phyloP scores from a whole-genome alignment of 441 rosid genomes.

The Metrosideros polymorpha region DNA sequence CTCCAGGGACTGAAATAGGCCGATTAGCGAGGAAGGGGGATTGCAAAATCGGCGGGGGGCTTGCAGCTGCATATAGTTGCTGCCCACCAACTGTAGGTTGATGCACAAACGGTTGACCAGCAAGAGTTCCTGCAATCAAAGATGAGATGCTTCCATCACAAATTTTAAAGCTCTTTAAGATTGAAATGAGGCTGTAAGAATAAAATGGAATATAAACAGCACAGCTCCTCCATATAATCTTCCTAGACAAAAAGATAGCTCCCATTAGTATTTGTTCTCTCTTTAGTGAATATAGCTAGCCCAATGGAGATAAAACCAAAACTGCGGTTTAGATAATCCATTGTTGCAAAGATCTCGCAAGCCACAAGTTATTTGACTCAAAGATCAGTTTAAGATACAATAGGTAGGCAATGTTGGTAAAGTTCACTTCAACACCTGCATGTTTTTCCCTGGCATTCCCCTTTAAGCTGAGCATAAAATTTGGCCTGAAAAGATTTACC shows the following conservation, averaged over 20 bases:
- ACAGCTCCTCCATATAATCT: neutral
- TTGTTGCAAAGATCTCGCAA: neutral
- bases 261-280: neutral
- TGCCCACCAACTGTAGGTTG: conserved; percentile 42
- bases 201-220: neutral
- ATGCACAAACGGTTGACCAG: conserved; percentile 39
- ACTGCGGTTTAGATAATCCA: neutral
- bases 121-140: conserved; percentile 29
- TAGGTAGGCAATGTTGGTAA: neutral
- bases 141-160: neutral
- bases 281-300: neutral
- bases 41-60: conserved; percentile 44
- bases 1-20: conserved; percentile 31
- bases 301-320: neutral
- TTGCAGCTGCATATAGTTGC: conserved; percentile 36
- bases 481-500: neutral
- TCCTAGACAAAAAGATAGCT: neutral
- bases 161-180: neutral
- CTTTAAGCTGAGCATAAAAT: neutral
- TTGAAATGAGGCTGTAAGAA: neutral
- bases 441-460: neutral
- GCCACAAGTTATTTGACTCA: neutral
- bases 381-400: neutral
- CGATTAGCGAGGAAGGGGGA: conserved; percentile 37
- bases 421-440: neutral